Evolutionary conservation across 495 filamentous ascomycete species (phyloP).

Genomic region (Hyaloscypha finlandica): DNA sequence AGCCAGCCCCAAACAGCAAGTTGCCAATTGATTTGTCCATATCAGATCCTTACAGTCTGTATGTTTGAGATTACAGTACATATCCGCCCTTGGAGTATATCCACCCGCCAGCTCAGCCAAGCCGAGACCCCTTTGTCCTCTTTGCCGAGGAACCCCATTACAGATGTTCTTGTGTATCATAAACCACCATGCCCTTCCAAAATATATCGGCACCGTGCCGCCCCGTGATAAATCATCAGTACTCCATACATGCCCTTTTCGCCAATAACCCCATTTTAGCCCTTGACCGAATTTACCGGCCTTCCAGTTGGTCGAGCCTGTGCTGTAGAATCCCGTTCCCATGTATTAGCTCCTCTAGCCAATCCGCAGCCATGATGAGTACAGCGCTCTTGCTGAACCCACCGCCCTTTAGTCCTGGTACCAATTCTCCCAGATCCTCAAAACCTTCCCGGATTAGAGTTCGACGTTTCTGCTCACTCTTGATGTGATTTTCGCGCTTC

Average conservation of each 20-base stretch:
- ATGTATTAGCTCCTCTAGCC: slow-evolving; percentile 67
- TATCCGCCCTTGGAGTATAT: background rate
- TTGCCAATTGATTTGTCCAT: too few species aligned
- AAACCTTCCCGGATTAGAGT: slow-evolving; percentile 78
- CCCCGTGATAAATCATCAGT: slow-evolving; percentile 1
- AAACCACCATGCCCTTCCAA: slow-evolving; percentile 23
- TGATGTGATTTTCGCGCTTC: slow-evolving; percentile 85
- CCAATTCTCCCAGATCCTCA: slow-evolving; percentile 67
- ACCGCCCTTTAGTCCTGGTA: slow-evolving; percentile 68
- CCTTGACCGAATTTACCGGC: slow-evolving; percentile 31
- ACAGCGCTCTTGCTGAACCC: slow-evolving; percentile 81
- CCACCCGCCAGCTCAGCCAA: background rate
- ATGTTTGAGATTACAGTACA: background rate
- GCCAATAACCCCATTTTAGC: slow-evolving; percentile 14
- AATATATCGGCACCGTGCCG: slow-evolving; percentile 9
- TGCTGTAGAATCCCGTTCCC: slow-evolving; percentile 60
- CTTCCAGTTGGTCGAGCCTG: slow-evolving; percentile 47
- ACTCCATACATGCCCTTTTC: slow-evolving; percentile 25
- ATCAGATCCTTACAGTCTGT: too few species aligned
- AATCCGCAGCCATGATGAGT: slow-evolving; percentile 69
- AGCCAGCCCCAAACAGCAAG: too few species aligned
- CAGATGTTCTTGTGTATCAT: slow-evolving; percentile 26
- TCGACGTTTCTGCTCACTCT: slow-evolving; percentile 84
- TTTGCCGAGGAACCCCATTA: slow-evolving; percentile 6
- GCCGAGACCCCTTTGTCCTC: background rate